Base-by-base conservation (phyloP, 768 basidiomycete species). In the Mycena haematopus region DNA sequence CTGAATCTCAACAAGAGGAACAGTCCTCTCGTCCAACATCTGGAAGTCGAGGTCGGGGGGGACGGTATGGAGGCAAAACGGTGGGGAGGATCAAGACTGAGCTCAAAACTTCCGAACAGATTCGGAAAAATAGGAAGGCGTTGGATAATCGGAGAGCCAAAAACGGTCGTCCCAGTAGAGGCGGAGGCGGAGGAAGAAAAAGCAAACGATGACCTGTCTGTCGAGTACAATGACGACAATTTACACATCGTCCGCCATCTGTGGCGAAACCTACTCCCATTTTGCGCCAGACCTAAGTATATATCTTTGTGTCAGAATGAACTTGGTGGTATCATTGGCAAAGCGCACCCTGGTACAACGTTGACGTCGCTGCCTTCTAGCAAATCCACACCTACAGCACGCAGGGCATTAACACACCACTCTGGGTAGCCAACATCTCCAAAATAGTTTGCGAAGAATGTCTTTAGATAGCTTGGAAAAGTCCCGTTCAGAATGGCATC, bases 361-460 rank as follows among this genome's bases (percentile, higher is more conserved):
- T 80, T 82, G 6, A 79, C 73, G 25, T 76, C 69, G 24, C 72
- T 76, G 24, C 82, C 84, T 61, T 89, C 85, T 33, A 94, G 76
- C 46, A 96, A 74, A 71, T 96, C 93, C 0, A 96, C 91, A 0
- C 91, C 91, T 14, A 96, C 94, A 57, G 86, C 89, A 25, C 82
- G 79, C 53, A 96, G 76, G 13, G 94, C 95, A 69, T 93, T 90
- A 1, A 96, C 86, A 68, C 91, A 92, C 94, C 94, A 96, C 71
- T 87, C 85, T 0, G 93, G 93, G 72, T 95, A 93, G 11, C 89
- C 90, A n/a, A 79, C 76, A 58, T 86, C 80, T 8, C 85, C 88
- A 69, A 92, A 96, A 73, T 95, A 96, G 46, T 79, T 77, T 35
- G 79, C 81, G 74, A 96, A 96, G 76, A 95, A 96, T 8, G 75